A percentile compares a stretch with the other conserved stretches of the same genome.
Conservation (phyloP, 2,329 filamentous ascomycete species). For the Phyllosticta citriasiana region DNA sequence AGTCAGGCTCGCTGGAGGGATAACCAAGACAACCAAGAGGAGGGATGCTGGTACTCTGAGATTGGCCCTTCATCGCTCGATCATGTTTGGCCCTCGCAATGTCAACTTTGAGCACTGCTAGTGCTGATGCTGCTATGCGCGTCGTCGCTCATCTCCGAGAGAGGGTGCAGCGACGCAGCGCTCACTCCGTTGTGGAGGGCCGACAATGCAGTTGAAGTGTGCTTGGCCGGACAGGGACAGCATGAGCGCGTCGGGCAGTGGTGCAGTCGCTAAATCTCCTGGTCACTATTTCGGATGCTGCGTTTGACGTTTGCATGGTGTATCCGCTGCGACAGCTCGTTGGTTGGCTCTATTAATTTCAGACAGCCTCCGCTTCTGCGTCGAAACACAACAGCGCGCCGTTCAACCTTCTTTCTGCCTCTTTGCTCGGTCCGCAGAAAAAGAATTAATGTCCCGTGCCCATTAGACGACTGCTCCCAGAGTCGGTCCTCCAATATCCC, state of each 20-base stretch:
- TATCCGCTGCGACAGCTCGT: slow-evolving; percentile 18
- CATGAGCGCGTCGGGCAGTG: neutral
- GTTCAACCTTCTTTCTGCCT: neutral
- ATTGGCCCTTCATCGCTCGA: neutral
- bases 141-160: neutral
- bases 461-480: neutral
- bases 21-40: neutral
- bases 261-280: neutral
- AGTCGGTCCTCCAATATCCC: neutral
- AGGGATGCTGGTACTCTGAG: neutral
- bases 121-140: neutral
- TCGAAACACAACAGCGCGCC: neutral
- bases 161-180: neutral
- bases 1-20: neutral
- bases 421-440: neutral
- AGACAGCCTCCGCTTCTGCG: neutral
- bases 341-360: neutral
- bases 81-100: neutral
- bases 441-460: neutral
- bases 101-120: neutral
- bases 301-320: neutral
- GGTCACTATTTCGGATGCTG: neutral
- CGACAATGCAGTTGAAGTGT: neutral
- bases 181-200: neutral
- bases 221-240: neutral